Evolutionary conservation across 179 eudicot species (phyloP), one percentile per base, ranked within the genome.

Genomic region (Actinidia polygama): DNA sequence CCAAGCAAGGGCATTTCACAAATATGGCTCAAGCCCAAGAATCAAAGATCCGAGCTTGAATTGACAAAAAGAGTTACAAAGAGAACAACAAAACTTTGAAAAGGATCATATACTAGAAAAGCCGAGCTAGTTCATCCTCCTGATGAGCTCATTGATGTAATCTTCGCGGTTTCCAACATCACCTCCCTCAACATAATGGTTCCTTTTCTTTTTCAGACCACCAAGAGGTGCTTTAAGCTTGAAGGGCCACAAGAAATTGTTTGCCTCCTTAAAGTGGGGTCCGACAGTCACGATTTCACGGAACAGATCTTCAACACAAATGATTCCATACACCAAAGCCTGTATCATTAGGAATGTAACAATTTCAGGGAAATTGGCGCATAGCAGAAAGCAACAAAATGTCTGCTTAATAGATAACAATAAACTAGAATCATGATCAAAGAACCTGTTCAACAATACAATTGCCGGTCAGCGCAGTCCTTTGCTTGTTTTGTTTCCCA

Each of bases 121-220:
- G n/a, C n/a, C n/a, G n/a, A n/a, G n/a, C 89, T 95, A 94, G 77
- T 95, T 94, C 98, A 95, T 95, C 86, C 97, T 92, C 88, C 98
- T 89, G 84, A 95, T 90, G 30, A 95, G 96, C 89, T 92, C 93
- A 67, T 95, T 95, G 83, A 95, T 89, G 79, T 78, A 87, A 74
- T 90, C 85, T 81, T 95, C 95, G 44, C 98, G 90, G 89, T 95
- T 94, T 76, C 96, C 98, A 36, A 98, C 98, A 87, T 95, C 98
- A 58, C 98, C 98, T 47, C 98, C 98, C 84, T 95, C 98, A 40
- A 92, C 91, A 57, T 90, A 95, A 86, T 94, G 98, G 85, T 94
- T 94, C 78, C 98, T 90, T 90, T 95, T 95, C 92, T 91, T 94
- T 85, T 91, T 83, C 51, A 95, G 71, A 76, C 98, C 98, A 54